A percentile compares a stretch with the other conserved stretches of the same genome.
phyloP scores from a whole-genome alignment of 1,284 basidiomycete species.

The Kalmanozyma brasiliensis region DNA sequence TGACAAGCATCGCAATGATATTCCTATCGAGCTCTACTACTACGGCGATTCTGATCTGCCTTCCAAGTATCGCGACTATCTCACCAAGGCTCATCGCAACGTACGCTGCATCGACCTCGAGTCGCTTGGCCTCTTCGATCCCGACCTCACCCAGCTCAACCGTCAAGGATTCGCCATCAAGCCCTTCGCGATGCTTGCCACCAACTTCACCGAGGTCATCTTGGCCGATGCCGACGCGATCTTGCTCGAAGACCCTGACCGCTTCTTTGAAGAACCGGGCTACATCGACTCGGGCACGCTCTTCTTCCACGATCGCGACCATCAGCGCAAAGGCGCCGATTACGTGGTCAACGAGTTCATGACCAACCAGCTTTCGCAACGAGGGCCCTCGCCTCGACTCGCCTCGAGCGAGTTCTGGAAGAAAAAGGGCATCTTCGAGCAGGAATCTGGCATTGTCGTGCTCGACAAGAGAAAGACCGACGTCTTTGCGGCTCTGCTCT shows the following conservation, averaged over 20 bases:
- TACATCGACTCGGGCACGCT: conserved; percentile 52
- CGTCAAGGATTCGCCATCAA: conserved; percentile 53
- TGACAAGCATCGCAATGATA: conserved; percentile 38
- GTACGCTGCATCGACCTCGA: conserved; percentile 47
- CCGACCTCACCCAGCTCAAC: conserved; percentile 40
- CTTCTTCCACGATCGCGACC: conserved; percentile 54
- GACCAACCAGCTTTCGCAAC: conserved; percentile 38
- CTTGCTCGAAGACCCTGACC: conserved; percentile 39
- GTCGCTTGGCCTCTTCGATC: conserved; percentile 41
- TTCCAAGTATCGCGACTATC: conserved; percentile 39
- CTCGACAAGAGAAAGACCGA: conserved; percentile 47
- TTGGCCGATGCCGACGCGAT: conserved; percentile 50
- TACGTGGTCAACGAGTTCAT: conserved; percentile 46
- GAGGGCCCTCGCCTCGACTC: conserved; percentile 37
- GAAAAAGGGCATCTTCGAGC: conserved; percentile 51
- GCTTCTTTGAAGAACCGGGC: conserved; percentile 45
- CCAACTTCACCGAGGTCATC: conserved; percentile 55
- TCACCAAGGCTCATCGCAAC: conserved; percentile 36
- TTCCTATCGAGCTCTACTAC: conserved; percentile 54
- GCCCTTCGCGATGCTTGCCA: conserved; percentile 47
- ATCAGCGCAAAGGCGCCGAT: conserved; percentile 36
- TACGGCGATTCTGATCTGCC: conserved; percentile 54
- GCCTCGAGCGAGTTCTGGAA: conserved; percentile 44
- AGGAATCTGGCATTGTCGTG: conserved; percentile 51
- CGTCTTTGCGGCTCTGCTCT: conserved; percentile 46